Base-by-base conservation (phyloP, 768 basidiomycete genomes). In the Basidioascus undulatus region DNA sequence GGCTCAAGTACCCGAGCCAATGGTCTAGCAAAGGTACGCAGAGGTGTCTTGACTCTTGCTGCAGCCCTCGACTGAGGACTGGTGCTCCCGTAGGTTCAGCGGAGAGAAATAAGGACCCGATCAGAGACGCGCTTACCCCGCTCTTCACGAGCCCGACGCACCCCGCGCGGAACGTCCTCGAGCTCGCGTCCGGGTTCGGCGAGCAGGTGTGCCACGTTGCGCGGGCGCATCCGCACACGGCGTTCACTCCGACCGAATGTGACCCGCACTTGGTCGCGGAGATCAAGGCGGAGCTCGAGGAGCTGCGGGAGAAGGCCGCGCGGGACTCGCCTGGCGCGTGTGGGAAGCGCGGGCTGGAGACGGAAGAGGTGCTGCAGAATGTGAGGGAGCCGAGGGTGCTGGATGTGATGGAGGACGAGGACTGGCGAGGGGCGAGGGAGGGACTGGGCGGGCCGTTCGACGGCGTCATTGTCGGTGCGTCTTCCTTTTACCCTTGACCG, bases 111-210 rank as follows among this genome's bases (percentile, higher is more conserved):
- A 30, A 30, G 4, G 28, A 28, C 20, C 27, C 27, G 15, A 11
- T 37, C 27, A 15, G 35, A 5, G 35, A 28, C 20, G 7, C 16
- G 10, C 18, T 35, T 10, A 25, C 19, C 16, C 11, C 27, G 6
- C 9, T 23, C 19, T 15, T 27, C 18, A n/a, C 39, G 15, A 18
- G 6, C 32, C 10, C 39, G 10, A 30, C 33, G 19, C 33, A 19
- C n/a, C n/a, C n/a, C n/a, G n/a, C n/a, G n/a, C n/a, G n/a, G n/a
- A n/a, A n/a, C n/a, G n/a, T 43, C 19, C 42, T 43, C 21, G 42
- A 43, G 30, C 10, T 43, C n/a, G 42, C 42, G n/a, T 38, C 36
- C 15, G 42, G 42, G 9, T 36, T 43, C 8, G 42, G 42, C 15
- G 37, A 27, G 11, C 42, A 43, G 35, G 15, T 36, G 6, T 16